Evolutionary conservation across 1,139 yeast genomes (phyloP).

Genomic region (Pichia sp.): DNA sequence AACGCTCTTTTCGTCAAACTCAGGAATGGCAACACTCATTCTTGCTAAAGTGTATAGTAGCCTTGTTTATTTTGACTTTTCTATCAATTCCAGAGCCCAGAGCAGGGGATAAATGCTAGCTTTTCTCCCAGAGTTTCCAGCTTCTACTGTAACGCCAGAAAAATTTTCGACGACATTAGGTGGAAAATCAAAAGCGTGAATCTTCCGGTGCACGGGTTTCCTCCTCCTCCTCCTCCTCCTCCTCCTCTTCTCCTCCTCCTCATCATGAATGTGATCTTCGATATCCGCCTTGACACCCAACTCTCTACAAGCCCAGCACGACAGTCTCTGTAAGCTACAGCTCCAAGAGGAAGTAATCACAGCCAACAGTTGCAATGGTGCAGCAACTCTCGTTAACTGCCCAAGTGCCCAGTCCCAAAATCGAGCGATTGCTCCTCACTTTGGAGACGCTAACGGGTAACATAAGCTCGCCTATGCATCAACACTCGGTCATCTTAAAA

Average conservation of each 20-base stretch:
- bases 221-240: no score
- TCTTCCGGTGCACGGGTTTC: conserved; percentile 2
- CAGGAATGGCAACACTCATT: conserved; percentile 14
- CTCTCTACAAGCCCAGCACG: no score
- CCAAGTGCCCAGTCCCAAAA: conserved; percentile 22
- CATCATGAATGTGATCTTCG: no score
- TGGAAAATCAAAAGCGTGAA: neutral
- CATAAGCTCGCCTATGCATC: conserved; percentile 26
- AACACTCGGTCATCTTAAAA: conserved; percentile 31
- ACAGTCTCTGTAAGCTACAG: no score
- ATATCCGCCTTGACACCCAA: no score
- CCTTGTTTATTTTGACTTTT: neutral
- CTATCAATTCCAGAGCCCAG: neutral
- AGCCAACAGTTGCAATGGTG: conserved; percentile 28
- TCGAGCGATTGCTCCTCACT: conserved; percentile 24
- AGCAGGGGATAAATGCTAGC: no score
- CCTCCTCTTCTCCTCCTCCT: no score
- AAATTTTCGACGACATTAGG: neutral
- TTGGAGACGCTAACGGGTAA: conserved; percentile 33
- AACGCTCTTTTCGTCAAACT: conserved; percentile 32
- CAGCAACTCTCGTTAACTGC: conserved; percentile 33
- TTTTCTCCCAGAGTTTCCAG: conserved; percentile 1
- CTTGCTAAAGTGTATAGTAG: neutral
- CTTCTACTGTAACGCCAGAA: neutral
- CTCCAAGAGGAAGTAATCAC: no score